Evolutionary conservation across 805 yeast genomes (phyloP), one percentile per base, ranked within the genome.

Genomic region (Metschnikowia kofuensis): DNA sequence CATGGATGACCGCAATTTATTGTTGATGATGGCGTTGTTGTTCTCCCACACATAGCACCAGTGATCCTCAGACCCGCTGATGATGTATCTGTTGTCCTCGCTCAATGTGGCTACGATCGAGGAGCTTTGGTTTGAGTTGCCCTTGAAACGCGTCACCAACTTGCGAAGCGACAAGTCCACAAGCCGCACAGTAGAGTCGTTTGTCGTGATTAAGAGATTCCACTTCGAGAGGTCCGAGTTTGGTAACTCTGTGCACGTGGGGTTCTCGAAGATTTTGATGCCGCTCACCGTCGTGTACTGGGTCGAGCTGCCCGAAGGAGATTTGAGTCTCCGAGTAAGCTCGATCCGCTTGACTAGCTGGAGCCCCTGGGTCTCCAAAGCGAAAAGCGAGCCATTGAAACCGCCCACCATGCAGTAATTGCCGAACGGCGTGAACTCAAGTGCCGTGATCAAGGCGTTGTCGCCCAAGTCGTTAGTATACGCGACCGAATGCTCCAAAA

Each of bases 51-150:
- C 69, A 60, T 90, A 91, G 12, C 87, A 80, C 83, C 90, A 83
- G 56, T 87, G 89, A 67, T 91, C 94, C 62, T 91, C 97, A 11
- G 95, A 86, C 0, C 96, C 96, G 7, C 87, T 75, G 8, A 90
- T 76, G 6, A 90, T 76, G 59, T 79, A 80, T 11, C 68, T 60
- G 45, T 73, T 67, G 56, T 83, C 83, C 44, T 81, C 88, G 26
- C 84, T 79, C 2, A 79, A 60, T 0, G 79, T 66, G 0, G 96
- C 96, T 11, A 74, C 74, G 44, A 87, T 85, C 38, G 88, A 89
- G 6, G 92, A 80, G 40, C 83, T 79, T 46, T 77, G 78, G 64
- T 89, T 89, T 32, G 80, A 77, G 47, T 80, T 76, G 0, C 97
- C 98, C 55, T 82, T 85, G 64, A 85, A 83, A 42, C 85, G 78